phyloP scores from a whole-genome alignment of 169 alveolate species.

The Plasmodium fragile region DNA sequence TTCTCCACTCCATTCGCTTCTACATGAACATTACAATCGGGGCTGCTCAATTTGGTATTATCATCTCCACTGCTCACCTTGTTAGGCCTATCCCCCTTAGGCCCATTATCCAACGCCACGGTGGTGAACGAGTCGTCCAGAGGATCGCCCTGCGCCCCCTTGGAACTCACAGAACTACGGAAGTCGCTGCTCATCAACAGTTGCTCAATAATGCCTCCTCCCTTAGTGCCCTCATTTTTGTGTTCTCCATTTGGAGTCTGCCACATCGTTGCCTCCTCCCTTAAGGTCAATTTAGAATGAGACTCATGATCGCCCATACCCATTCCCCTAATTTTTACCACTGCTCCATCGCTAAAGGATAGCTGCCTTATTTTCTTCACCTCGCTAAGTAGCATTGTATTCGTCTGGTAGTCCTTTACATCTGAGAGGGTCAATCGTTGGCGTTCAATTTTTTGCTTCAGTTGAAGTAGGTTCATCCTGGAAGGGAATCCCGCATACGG shows the following conservation, averaged over 20 bases:
- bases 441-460: constrained; percentile 25
- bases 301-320: not conserved
- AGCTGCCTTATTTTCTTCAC: constrained; percentile 2
- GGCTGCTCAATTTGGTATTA: not conserved
- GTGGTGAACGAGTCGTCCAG: not conserved
- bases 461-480: constrained; percentile 9
- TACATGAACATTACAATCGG: not conserved
- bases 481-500: not conserved
- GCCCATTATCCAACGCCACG: not conserved
- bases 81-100: not conserved
- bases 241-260: not conserved
- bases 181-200: not conserved
- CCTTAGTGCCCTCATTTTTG: not conserved
- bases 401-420: not conserved
- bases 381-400: not conserved
- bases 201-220: not conserved
- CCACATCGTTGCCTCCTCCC: not conserved
- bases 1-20: not conserved
- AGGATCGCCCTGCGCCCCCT: not conserved
- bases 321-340: not conserved
- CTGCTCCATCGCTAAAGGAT: constrained; percentile 13
- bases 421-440: constrained; percentile 31
- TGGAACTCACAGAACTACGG: not conserved
- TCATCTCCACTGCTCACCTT: not conserved
- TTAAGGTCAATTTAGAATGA: not conserved